Evolutionary conservation across 306 rosid genomes (phyloP), one percentile per base, ranked within the genome.

Genomic region (Cucurbita argyrosperma): DNA sequence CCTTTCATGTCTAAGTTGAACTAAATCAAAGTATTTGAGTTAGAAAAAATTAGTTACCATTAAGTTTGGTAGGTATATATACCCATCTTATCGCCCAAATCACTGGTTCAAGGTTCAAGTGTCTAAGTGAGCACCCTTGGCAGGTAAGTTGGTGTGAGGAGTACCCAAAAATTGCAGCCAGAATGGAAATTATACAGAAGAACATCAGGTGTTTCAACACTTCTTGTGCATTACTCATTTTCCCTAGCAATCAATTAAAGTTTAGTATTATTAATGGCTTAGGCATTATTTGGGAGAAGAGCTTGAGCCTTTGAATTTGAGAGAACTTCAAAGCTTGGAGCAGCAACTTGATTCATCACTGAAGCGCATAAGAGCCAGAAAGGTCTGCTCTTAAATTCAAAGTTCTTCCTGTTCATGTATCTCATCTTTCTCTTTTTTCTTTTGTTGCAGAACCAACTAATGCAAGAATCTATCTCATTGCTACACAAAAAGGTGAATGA

Each of bases 261-360:
- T 19, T 19, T 19, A 19, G 21, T 19, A 19, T 19, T 19, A 19
- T 19, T 19, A 19, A 19, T 19, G 21, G 21, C 21, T 19, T 19
- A 19, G 97, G 89, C 82, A 86, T 77, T 77, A 63, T 19, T 47
- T 47, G 55, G 97, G 97, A 60, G 79, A 85, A 74, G 96, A 84
- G 71, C 83, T 92, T 75, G 88, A 85, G 53, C 77, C 84, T 47
- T 71, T 89, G 70, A 86, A 77, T 82, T 74, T 85, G 81, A 85
- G 86, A 84, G 96, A 92, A 81, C 88, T 92, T 81, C 90, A 88
- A 76, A 79, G 79, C 81, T 83, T 92, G 65, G 97, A 92, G 80
- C 86, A 85, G 47, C 97, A 88, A 70, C 86, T 92, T 56, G 94
- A 88, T 38, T 49, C 76, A 77, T 86, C 93, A 76, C 85, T 92